A percentile compares a stretch with the other conserved stretches of the same genome.
Conservation (phyloP, 176 grass and related monocot genomes). For the Triticum urartu region DNA sequence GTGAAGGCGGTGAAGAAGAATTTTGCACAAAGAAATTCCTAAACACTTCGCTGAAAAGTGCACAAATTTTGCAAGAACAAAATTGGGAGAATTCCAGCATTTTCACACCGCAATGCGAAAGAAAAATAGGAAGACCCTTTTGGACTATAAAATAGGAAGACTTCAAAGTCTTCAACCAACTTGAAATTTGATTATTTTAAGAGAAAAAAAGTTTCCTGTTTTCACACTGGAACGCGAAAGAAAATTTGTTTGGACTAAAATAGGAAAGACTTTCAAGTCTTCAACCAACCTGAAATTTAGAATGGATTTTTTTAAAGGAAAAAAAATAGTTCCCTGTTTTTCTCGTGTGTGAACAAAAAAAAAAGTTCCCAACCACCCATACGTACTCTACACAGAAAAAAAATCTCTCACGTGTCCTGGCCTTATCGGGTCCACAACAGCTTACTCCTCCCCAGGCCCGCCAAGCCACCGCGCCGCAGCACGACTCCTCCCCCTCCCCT, state of each 20-base stretch:
- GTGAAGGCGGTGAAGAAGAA: too few relatives aligned
- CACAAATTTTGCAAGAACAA: not conserved
- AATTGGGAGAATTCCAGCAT: not conserved
- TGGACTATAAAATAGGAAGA: not conserved
- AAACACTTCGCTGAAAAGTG: not conserved
- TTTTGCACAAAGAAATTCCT: not conserved
- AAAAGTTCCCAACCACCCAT: not conserved
- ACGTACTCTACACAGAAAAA: not conserved
- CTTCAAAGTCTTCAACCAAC: too few relatives aligned
- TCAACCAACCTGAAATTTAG: not conserved
- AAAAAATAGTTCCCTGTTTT: not conserved
- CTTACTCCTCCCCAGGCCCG: conserved; percentile 23
- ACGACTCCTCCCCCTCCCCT: not conserved
- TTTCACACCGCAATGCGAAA: not conserved
- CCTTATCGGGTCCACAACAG: conserved; percentile 44
- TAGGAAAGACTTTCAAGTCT: not conserved
- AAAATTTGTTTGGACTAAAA: not conserved
- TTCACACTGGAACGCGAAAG: not conserved
- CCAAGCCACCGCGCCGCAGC: conserved; percentile 21
- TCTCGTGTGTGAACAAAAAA: not conserved
- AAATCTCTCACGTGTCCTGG: conserved; percentile 29
- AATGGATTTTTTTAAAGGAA: not conserved
- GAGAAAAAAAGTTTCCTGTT: not conserved
- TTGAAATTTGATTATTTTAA: too few relatives aligned
- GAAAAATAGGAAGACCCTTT: not conserved